phyloP scores from a whole-genome alignment of 345 rosid species.

The Physaria fendleri region DNA sequence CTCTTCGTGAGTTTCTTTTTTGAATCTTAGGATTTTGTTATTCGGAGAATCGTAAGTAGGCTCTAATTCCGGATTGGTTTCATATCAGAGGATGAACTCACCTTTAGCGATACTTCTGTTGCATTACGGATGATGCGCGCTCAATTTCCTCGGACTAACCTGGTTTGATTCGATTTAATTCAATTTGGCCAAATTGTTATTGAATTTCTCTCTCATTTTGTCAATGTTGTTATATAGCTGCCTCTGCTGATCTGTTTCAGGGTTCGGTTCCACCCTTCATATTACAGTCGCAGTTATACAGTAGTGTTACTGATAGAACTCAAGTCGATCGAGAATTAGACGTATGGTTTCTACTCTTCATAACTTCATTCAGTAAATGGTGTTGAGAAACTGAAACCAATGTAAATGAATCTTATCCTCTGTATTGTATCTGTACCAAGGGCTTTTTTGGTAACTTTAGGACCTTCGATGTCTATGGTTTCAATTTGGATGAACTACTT shows the following conservation, averaged over 20 bases:
- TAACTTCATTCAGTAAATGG: too few species aligned
- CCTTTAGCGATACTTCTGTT: constrained; percentile 71
- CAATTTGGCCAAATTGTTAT: background rate
- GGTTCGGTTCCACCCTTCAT: constrained; percentile 67
- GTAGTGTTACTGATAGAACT: constrained; percentile 76
- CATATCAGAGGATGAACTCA: constrained; percentile 58
- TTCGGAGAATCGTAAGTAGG: background rate
- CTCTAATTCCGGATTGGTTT: background rate
- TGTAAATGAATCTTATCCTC: background rate
- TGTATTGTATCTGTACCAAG: background rate
- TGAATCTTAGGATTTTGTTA: background rate
- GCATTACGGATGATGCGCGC: constrained; percentile 90
- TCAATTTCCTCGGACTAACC: constrained; percentile 77
- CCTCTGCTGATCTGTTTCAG: constrained; percentile 32
- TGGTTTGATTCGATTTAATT: constrained; percentile 35
- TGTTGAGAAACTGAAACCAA: background rate
- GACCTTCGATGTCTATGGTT: background rate
- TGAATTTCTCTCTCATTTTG: background rate
- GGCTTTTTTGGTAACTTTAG: background rate
- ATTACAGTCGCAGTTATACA: constrained; percentile 78
- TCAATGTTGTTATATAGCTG: background rate
- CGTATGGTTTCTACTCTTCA: constrained; percentile 31
- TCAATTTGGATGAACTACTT: background rate
- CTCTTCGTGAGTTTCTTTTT: constrained; percentile 31
- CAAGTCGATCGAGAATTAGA: constrained; percentile 87